Base-by-base conservation (phyloP, 805 yeast genomes). In the Hemisphaericaspora nanyangensis region DNA sequence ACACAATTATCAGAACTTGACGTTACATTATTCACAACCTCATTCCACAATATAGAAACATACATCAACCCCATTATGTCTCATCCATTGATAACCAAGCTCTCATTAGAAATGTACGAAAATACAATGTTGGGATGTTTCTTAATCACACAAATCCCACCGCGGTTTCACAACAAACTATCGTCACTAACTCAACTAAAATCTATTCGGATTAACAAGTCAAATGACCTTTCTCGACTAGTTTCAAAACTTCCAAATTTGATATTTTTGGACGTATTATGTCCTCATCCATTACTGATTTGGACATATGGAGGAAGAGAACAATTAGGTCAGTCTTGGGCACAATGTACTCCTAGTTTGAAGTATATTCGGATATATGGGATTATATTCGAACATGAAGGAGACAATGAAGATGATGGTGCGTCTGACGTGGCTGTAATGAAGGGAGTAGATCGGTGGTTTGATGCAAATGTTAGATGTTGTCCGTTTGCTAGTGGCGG, bases 311-410 rank as follows among this genome's bases (percentile, higher is more conserved):
- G n/a, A n/a, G n/a, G n/a, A n/a, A n/a, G n/a, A n/a, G n/a, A n/a
- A n/a, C n/a, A n/a, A n/a, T n/a, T n/a, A n/a, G n/a, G n/a, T n/a
- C n/a, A n/a, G n/a, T n/a, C n/a, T n/a, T n/a, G n/a, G n/a, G n/a
- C n/a, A n/a, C n/a, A n/a, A n/a, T n/a, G n/a, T n/a, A n/a, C n/a
- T n/a, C n/a, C n/a, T n/a, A n/a, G n/a, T n/a, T n/a, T n/a, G n/a
- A n/a, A n/a, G n/a, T 77, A 72, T 45, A 61, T 78, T 15, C 63
- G 76, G 42, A 68, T 79, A 29, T 75, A 77, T 51, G 59, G 61
- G 25, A 72, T 76, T 45, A 48, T 78, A 12, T 79, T 77, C 56
- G 74, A 73, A 45, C 54, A 61, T 42, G 39, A 39, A 2, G 49
- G 45, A 2, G 31, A 16, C 12, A 38, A 54, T 4, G 17, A 31